phyloP scores from a whole-genome alignment of 257 asterid species.

The Ilex aquifolium region DNA sequence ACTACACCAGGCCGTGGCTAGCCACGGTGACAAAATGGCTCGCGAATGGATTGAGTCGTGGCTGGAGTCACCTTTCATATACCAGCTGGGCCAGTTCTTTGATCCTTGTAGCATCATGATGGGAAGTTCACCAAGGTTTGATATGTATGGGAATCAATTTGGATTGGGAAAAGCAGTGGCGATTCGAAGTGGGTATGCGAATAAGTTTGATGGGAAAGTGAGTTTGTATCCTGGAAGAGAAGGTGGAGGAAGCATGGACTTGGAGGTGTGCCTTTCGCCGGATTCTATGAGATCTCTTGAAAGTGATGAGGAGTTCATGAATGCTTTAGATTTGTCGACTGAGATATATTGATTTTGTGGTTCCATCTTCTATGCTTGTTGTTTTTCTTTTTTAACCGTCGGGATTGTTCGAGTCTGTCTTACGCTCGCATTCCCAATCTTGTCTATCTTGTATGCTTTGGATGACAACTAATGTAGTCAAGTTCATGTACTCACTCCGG shows the following conservation, averaged over 20 bases:
- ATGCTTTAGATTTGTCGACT: background rate
- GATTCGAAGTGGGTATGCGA: conserved; percentile 25
- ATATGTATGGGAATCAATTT: conserved; percentile 30
- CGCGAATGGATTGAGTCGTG: conserved; percentile 20
- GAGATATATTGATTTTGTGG: no score
- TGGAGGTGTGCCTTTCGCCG: conserved; percentile 27
- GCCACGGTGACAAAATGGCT: conserved; percentile 8
- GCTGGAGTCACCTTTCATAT: conserved; percentile 7
- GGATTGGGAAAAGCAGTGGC: conserved; percentile 37
- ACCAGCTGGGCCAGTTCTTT: conserved; percentile 12
- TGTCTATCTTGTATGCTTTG: no score
- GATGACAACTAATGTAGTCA: no score
- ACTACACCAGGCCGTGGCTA: conserved; percentile 18
- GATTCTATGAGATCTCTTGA: conserved; percentile 26
- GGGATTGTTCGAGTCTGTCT: no score
- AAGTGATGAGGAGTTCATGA: conserved; percentile 23
- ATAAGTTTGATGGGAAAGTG: conserved; percentile 29
- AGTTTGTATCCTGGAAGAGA: conserved; percentile 19
- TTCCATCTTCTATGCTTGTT: no score
- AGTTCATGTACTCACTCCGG: no score
- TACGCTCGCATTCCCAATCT: no score
- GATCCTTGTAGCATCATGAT: conserved; percentile 21
- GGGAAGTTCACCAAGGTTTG: conserved; percentile 30
- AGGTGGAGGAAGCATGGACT: conserved; percentile 32
- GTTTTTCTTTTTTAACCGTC: no score